phyloP scores from a whole-genome alignment of 371 early-diverging fungal genomes.

The Rhizomucor miehei region DNA sequence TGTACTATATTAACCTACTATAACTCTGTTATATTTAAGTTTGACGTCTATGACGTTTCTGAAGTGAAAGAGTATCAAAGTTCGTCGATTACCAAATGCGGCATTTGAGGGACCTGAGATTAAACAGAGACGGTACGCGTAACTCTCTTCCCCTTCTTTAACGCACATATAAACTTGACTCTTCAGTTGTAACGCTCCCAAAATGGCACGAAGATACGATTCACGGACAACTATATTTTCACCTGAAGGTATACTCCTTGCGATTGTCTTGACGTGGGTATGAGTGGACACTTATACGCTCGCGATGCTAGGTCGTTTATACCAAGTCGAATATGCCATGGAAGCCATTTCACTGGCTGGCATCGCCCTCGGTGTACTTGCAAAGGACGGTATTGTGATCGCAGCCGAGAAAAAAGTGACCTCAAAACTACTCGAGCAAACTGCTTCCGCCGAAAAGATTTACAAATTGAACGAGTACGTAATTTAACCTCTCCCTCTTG shows the following conservation, averaged over 20 bases:
- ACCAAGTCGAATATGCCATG: conserved; percentile 99
- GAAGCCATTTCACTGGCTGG: conserved; percentile 99
- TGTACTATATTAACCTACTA: too few species aligned
- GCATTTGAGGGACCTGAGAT: too few species aligned
- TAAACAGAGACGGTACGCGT: too few species aligned
- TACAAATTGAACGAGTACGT: conserved; percentile 91
- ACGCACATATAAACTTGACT: too few species aligned
- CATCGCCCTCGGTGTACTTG: conserved; percentile 92
- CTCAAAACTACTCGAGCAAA: conserved; percentile 88
- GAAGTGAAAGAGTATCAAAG: too few species aligned
- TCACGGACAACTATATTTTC: conserved; percentile 97
- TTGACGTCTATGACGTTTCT: too few species aligned
- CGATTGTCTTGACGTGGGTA: background rate
- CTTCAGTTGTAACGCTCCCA: background rate
- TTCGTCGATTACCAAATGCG: too few species aligned
- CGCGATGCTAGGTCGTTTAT: conserved; percentile 84
- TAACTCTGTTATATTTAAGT: too few species aligned
- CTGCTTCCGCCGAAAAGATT: conserved; percentile 91
- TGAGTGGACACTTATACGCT: background rate
- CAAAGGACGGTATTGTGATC: conserved; percentile 94
- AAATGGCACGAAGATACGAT: conserved; percentile 95
- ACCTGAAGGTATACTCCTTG: conserved; percentile 81
- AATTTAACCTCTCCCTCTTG: too few species aligned
- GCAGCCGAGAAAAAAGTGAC: conserved; percentile 97
- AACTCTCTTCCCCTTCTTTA: too few species aligned